Evolutionary conservation across 2,329 filamentous ascomycete genomes (phyloP).

Genomic region (Epichloe scottii): DNA sequence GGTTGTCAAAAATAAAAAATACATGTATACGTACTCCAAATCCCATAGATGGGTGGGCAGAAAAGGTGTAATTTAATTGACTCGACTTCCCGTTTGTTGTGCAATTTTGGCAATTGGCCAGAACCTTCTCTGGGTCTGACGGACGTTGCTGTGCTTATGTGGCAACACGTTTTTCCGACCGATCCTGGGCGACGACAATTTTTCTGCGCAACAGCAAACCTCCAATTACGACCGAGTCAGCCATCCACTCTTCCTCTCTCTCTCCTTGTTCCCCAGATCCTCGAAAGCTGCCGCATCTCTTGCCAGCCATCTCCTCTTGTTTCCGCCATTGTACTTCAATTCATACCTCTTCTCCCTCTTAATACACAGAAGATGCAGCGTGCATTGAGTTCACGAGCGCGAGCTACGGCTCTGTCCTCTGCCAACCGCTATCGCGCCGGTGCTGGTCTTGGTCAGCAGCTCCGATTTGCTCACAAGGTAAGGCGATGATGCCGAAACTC

Average conservation of each 20-base stretch:
- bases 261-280: constrained; percentile 5
- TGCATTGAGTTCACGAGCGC: constrained; percentile 69
- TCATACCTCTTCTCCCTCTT: constrained; percentile 20
- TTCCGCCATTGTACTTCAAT: constrained; percentile 9
- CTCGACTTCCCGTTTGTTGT: too few species aligned
- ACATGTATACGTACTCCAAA: background rate
- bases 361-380: constrained; percentile 69
- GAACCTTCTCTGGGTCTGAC: constrained; percentile 9
- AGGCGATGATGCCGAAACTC: constrained; percentile 3
- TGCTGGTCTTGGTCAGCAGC: constrained; percentile 66
- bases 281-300: constrained; percentile 5
- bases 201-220: constrained; percentile 20
- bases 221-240: constrained; percentile 4
- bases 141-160: constrained; percentile 5
- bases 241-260: constrained; percentile 6
- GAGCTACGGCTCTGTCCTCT: constrained; percentile 69
- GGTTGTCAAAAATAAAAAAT: background rate
- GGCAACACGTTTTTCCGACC: constrained; percentile 25
- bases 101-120: constrained; percentile 4
- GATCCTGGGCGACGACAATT: constrained; percentile 26
- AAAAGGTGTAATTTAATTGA: background rate
- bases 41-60: background rate
- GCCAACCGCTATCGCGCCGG: constrained; percentile 53
- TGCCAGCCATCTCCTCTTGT: constrained; percentile 13
- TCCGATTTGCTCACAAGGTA: constrained; percentile 96